Evolutionary conservation across 257 asterid genomes (phyloP).

Genomic region (Solanum boliviense): DNA sequence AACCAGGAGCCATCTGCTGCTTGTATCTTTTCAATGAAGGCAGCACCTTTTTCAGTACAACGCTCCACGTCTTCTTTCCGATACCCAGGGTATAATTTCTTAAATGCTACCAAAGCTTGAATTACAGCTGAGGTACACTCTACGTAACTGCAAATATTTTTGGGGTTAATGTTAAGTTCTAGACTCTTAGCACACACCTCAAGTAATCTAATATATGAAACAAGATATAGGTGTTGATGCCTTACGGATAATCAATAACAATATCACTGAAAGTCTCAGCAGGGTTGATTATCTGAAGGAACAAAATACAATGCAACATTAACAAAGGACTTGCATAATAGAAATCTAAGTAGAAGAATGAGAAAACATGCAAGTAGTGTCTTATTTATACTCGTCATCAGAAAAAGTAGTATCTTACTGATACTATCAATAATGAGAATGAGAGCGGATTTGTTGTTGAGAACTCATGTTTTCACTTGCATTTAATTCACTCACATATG

Average conservation of each 20-base stretch:
- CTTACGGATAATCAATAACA: constrained; percentile 96
- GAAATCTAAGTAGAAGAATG: neutral
- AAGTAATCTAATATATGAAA: neutral
- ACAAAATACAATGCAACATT: constrained; percentile 2
- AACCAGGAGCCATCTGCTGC: constrained; percentile 87
- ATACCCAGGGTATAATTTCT: constrained; percentile 65
- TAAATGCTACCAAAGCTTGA: constrained; percentile 67
- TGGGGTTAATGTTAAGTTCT: neutral
- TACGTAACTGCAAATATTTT: constrained; percentile 45
- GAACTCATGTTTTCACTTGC: neutral
- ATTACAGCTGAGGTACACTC: constrained; percentile 95
- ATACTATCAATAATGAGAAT: neutral
- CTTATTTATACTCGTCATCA: neutral
- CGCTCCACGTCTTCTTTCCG: constrained; percentile 59
- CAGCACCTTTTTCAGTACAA: constrained; percentile 51
- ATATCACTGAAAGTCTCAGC: constrained; percentile 97
- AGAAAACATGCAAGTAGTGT: neutral
- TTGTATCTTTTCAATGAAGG: constrained; percentile 65
- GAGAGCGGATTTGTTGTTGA: neutral
- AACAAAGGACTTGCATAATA: neutral
- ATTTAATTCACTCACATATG: neutral
- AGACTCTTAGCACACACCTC: neutral
- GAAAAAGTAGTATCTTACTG: neutral
- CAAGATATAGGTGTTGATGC: constrained; percentile 13
- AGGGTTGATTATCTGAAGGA: constrained; percentile 75